A percentile compares a stretch with the other conserved stretches of the same genome.
Conservation (phyloP, 768 basidiomycete genomes). For the Calocera cornea region DNA sequence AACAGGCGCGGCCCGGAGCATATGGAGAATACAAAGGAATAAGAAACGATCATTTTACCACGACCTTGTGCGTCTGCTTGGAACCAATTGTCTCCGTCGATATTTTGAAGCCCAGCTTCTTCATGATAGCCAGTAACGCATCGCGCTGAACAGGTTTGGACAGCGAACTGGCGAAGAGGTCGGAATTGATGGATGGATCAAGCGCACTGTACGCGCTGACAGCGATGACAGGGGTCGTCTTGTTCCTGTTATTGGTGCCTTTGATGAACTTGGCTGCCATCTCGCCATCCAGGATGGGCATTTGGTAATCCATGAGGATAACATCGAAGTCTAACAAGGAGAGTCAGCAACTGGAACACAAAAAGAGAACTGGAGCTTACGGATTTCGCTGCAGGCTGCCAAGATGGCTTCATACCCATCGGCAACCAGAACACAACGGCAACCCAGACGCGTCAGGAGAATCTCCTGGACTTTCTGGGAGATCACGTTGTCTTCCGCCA, state of each 20-base stretch:
- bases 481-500: conserved; percentile 97
- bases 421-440: conserved; percentile 86
- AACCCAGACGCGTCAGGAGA: conserved; percentile 81
- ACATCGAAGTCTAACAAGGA: conserved; percentile 75
- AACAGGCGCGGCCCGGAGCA: neutral
- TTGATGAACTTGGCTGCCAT: conserved; percentile 94
- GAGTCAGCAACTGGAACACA: conserved; percentile 15
- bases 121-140: conserved; percentile 66
- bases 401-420: conserved; percentile 96
- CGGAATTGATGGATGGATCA: conserved; percentile 49
- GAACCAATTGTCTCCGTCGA: neutral
- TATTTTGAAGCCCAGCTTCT: conserved; percentile 78
- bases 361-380: conserved; percentile 38
- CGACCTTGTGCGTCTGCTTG: neutral
- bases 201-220: conserved; percentile 75
- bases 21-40: neutral
- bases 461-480: conserved; percentile 97
- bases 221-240: conserved; percentile 81
- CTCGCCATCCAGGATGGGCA: conserved; percentile 95
- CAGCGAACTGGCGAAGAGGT: conserved; percentile 66
- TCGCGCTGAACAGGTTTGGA: conserved; percentile 83
- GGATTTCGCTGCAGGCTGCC: conserved; percentile 94
- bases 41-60: conserved; percentile 1
- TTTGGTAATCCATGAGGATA: conserved; percentile 88
- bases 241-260: conserved; percentile 90